Evolutionary conservation across 2,329 filamentous ascomycete species (phyloP), one percentile per base, ranked within the genome.

Genomic region (Amesomyces nigricolor): DNA sequence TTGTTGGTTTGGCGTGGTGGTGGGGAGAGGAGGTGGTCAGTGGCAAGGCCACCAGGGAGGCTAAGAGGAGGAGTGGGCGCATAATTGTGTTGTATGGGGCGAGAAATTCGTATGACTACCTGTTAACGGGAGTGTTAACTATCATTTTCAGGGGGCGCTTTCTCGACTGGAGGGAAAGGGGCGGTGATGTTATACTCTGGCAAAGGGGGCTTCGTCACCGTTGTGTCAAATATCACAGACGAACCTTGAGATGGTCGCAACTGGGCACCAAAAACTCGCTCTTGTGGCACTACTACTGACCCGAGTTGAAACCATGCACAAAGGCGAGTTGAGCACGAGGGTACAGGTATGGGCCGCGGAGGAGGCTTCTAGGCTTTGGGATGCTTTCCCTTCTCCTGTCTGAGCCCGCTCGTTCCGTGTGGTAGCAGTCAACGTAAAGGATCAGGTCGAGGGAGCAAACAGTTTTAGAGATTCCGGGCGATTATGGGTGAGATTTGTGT

Each of bases 241-340:
- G 32, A 30, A 29, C n/a, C 42, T 8, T 14, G n/a, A 30, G 16
- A 32, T n/a, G 10, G 29, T 19, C 10, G 5, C 7, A 10, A 16
- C 37, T 26, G n/a, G 17, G 42, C 7, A 14, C 17, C 38, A 30
- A 37, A 5, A 38, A 14, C 22, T 8, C 4, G 9, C 17, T 42
- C 14, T 44, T 14, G 51, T 48, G 8, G 5, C 9, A 53, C 45
- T 43, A 14, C 9, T 29, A 53, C 51, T 43, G 38, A 37, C 29
- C 4, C 14, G 9, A 42, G 32, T 35, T 46, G 51, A 47, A 47
- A 47, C 51, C 44, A 22, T 47, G 13, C 51, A 53, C 51, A 46
- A 19, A n/a, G 30, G 26, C 14, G 19, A 7, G 14, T 35, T 45
- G 22, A 38, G 43, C 43, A 32, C 2, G 11, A 51, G 43, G 3